Conservation (phyloP, 345 rosid species). For the Erysimum cheiranthoides region DNA sequence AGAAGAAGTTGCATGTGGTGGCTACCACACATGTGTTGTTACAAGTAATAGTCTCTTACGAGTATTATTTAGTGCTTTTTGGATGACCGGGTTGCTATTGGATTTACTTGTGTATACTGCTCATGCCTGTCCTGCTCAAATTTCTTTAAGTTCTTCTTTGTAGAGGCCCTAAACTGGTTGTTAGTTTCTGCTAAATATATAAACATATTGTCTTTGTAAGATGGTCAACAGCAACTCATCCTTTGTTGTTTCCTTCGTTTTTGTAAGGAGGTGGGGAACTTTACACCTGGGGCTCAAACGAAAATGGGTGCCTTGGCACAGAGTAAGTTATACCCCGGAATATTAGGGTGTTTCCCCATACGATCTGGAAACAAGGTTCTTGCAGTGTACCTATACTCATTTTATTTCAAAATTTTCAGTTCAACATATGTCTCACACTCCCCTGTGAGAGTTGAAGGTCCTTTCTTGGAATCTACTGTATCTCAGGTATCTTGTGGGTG, state of each 20-base stretch:
- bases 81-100: background rate
- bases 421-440: constrained; percentile 61
- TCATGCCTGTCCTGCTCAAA: background rate
- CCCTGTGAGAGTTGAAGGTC: constrained; percentile 84
- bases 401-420: constrained; percentile 48
- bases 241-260: constrained; percentile 27
- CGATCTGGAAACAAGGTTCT: constrained; percentile 26
- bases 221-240: constrained; percentile 21
- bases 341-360: constrained; percentile 9
- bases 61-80: background rate
- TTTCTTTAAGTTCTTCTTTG: constrained; percentile 5
- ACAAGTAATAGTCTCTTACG: constrained; percentile 65
- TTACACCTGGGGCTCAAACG: constrained; percentile 89
- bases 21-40: constrained; percentile 87
- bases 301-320: constrained; percentile 93
- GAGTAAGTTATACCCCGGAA: constrained; percentile 55
- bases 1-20: constrained; percentile 88
- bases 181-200: constrained; percentile 1
- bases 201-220: constrained; percentile 2
- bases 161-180: background rate
- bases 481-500: constrained; percentile 94
- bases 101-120: background rate
- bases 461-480: constrained; percentile 64
- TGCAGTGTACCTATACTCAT: constrained; percentile 11
- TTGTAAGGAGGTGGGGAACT: constrained; percentile 77